phyloP scores from a whole-genome alignment of 495 filamentous ascomycete species.

The Podospora pseudopauciseta region DNA sequence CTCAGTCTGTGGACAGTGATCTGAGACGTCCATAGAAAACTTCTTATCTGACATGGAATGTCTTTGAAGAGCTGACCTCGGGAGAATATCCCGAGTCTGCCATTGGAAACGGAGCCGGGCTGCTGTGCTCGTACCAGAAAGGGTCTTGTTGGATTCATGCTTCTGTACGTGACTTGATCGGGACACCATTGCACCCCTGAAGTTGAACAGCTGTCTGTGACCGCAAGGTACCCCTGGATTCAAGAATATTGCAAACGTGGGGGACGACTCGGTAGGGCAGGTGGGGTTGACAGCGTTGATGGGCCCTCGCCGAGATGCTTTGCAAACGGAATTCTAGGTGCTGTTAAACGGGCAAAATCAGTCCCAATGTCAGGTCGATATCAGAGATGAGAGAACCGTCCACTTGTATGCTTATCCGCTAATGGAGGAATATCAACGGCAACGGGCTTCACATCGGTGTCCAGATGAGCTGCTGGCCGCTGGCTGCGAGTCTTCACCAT shows the following conservation, averaged over 20 bases:
- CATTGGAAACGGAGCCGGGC: background rate
- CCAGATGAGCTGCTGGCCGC: background rate
- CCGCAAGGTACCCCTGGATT: conserved; percentile 2
- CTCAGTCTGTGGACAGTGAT: background rate
- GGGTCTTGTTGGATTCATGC: background rate
- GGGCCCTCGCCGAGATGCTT: background rate
- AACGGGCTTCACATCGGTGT: background rate
- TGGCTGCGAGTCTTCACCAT: background rate
- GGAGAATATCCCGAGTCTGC: background rate
- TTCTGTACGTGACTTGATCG: conserved; percentile 10
- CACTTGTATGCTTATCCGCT: background rate
- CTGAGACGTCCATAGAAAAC: background rate
- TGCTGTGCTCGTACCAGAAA: background rate
- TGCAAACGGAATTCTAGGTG: background rate
- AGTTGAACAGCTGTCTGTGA: background rate
- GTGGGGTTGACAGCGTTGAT: background rate
- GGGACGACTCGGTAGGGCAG: background rate
- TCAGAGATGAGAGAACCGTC: background rate
- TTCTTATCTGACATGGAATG: background rate
- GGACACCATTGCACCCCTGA: background rate
- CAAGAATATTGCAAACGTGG: background rate
- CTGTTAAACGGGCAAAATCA: background rate
- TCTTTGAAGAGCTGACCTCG: background rate
- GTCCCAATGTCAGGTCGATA: background rate
- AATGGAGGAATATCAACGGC: background rate